Conservation (phyloP, 1,284 basidiomycete genomes). For the Ustilago nuda region DNA sequence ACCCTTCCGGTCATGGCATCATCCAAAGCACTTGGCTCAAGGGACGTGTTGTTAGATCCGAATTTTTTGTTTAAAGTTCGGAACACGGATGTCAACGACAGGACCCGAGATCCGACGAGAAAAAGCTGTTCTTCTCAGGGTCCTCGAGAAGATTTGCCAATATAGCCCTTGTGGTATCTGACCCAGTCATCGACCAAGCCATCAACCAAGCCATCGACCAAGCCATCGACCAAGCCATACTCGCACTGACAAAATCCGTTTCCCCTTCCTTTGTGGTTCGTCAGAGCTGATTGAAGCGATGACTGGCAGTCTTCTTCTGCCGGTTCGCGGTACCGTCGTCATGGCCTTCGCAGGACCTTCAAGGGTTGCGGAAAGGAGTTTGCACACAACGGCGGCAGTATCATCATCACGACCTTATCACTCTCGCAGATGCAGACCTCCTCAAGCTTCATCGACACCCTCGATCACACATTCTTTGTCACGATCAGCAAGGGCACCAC, state of each 20-base stretch:
- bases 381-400: neutral
- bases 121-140: constrained; percentile 38
- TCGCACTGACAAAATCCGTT: neutral
- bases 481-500: neutral
- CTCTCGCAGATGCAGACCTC: neutral
- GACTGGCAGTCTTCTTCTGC: neutral
- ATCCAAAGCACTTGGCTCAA: constrained; percentile 2
- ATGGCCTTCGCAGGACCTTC: constrained; percentile 1
- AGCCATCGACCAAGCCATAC: no score
- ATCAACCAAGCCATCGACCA: neutral
- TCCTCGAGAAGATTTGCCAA: constrained; percentile 7
- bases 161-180: neutral
- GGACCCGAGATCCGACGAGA: constrained; percentile 32
- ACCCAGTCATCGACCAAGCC: neutral
- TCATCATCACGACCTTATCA: neutral
- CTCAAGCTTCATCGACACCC: neutral
- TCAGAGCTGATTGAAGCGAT: neutral
- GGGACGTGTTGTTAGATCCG: neutral
- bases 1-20: constrained; percentile 45
- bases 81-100: neutral
- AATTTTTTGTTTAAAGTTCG: constrained; percentile 1
- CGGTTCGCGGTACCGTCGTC: constrained; percentile 4
- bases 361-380: neutral
- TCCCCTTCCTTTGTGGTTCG: no score
- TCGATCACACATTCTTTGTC: neutral